Evolutionary conservation across 2,329 filamentous ascomycete species (phyloP).

Genomic region (Alternaria hordeiaustralica): DNA sequence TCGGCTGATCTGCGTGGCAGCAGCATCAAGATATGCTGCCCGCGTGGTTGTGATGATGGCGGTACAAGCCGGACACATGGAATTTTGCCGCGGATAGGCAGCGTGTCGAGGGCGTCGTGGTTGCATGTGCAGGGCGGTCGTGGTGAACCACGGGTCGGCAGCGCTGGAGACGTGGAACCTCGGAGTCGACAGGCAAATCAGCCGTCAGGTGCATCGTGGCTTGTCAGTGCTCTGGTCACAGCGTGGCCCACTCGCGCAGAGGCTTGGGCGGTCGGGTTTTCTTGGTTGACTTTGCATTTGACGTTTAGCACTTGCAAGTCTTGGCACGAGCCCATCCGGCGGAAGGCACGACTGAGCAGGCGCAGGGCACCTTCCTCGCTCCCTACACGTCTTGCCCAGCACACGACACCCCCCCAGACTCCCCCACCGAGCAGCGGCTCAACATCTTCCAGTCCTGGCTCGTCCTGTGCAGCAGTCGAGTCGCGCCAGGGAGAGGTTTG

Average conservation of each 20-base stretch:
- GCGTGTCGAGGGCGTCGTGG: not conserved
- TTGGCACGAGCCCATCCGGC: conserved; percentile 17
- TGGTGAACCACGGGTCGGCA: not conserved
- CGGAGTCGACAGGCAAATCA: not conserved
- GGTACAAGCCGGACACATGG: conserved; percentile 6
- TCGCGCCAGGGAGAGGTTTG: conserved; percentile 45
- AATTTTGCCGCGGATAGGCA: not conserved
- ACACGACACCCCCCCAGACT: conserved; percentile 25
- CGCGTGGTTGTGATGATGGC: not conserved
- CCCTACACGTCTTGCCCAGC: conserved; percentile 25
- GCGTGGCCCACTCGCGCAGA: not conserved
- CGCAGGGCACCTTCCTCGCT: conserved; percentile 19
- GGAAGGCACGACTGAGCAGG: conserved; percentile 10
- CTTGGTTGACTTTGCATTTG: conserved; percentile 15
- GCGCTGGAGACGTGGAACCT: not conserved
- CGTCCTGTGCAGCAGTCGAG: conserved; percentile 53
- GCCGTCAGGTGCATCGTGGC: not conserved
- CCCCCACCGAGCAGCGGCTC: conserved; percentile 39
- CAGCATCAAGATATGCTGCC: conserved; percentile 1
- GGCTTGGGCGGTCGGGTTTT: conserved; percentile 2
- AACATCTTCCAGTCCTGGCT: conserved; percentile 54
- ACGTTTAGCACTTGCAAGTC: conserved; percentile 13
- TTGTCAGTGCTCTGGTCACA: not conserved
- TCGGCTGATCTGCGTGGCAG: conserved; percentile 13
- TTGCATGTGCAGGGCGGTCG: conserved; percentile 1